These are phyloP conservation scores for Hypoxylon rubiginosum DNA, from an alignment of 2,329 filamentous ascomycete genomes.

Conservation along the genomic window DNA sequence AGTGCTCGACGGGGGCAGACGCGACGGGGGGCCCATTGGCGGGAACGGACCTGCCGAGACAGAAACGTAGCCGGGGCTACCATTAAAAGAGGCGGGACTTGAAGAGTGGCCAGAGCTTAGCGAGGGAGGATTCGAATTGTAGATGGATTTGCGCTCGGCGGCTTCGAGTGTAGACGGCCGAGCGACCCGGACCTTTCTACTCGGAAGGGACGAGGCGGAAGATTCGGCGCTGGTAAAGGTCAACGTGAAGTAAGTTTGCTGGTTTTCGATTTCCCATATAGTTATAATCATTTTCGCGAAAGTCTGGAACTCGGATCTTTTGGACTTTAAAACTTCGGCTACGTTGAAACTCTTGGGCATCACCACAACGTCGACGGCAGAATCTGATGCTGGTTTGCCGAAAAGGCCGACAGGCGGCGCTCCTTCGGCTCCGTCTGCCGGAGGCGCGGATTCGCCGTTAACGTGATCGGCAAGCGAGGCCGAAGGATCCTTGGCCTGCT, in stretches of 20 bases:
- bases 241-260: constrained; percentile 77
- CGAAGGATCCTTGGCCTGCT: constrained; percentile 28
- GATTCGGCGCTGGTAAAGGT: constrained; percentile 76
- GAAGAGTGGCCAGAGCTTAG: constrained; percentile 63
- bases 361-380: constrained; percentile 77
- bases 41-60: constrained; percentile 73
- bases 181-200: constrained; percentile 56
- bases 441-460: constrained; percentile 56
- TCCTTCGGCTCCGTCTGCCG: constrained; percentile 49
- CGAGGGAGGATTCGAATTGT: constrained; percentile 61
- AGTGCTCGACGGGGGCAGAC: constrained; percentile 65
- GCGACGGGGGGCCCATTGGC: constrained; percentile 74
- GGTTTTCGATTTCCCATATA: constrained; percentile 77
- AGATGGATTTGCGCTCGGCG: constrained; percentile 61
- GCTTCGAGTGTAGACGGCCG: constrained; percentile 59
- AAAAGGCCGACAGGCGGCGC: constrained; percentile 50
- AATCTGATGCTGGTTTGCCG: constrained; percentile 64
- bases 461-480: constrained; percentile 33
- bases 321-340: constrained; percentile 54
- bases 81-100: constrained; percentile 60
- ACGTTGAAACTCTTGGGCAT: constrained; percentile 62
- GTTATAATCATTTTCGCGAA: constrained; percentile 83
- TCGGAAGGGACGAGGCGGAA: constrained; percentile 50
- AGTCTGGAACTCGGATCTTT: constrained; percentile 58
- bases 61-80: constrained; percentile 65